These are phyloP conservation scores for Parafenestella ontariensis DNA, from an alignment of 2,329 filamentous ascomycete genomes.

Conservation along the genomic window DNA sequence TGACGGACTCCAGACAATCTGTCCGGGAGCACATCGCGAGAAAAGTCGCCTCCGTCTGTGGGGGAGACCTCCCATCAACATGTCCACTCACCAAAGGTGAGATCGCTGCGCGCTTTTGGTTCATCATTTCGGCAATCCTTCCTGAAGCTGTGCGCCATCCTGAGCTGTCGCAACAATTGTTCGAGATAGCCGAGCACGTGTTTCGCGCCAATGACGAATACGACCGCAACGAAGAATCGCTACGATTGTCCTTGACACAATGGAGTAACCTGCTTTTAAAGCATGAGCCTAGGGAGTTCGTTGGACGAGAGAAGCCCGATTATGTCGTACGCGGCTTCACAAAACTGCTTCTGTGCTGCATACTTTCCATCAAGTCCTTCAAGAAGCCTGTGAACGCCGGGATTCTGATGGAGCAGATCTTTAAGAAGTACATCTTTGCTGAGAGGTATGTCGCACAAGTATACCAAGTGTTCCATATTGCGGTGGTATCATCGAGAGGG, in stretches of 20 bases:
- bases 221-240: slow-evolving; percentile 37
- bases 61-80: slow-evolving; percentile 42
- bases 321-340: slow-evolving; percentile 50
- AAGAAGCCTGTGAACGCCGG: slow-evolving; percentile 46
- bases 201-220: slow-evolving; percentile 46
- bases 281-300: slow-evolving; percentile 43
- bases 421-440: slow-evolving; percentile 47
- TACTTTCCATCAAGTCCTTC: slow-evolving; percentile 50
- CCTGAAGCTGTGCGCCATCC: slow-evolving; percentile 32
- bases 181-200: slow-evolving; percentile 44
- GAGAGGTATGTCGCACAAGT: slow-evolving; percentile 18
- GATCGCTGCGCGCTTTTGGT: slow-evolving; percentile 46
- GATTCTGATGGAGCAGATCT: slow-evolving; percentile 40
- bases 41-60: slow-evolving; percentile 45
- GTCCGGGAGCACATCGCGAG: slow-evolving; percentile 36
- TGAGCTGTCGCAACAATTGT: slow-evolving; percentile 41
- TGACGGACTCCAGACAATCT: slow-evolving; percentile 28
- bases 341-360: slow-evolving; percentile 48
- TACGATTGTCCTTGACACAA: slow-evolving; percentile 33
- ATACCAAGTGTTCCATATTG: not conserved
- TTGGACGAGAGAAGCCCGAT: slow-evolving; percentile 46
- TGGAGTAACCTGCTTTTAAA: slow-evolving; percentile 46
- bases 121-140: slow-evolving; percentile 38
- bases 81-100: slow-evolving; percentile 39
- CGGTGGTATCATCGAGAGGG: not conserved